Evolutionary conservation across 2,329 filamentous ascomycete genomes (phyloP).

Genomic region (Colletotrichum agaves): DNA sequence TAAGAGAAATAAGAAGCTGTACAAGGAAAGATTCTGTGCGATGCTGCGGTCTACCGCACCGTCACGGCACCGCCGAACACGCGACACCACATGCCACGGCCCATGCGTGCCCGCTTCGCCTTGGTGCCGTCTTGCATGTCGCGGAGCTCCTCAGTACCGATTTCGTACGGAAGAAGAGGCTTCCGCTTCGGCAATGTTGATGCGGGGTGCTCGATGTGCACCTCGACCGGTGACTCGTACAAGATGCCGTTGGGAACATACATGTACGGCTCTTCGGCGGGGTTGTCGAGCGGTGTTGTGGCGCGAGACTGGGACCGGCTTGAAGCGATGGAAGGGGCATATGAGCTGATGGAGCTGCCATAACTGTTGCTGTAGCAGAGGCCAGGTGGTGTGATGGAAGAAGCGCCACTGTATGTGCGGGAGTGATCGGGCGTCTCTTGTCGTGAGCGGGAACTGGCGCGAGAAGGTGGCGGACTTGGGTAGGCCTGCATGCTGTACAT

Average conservation of each 20-base stretch:
- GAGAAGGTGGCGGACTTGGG: conserved; percentile 59
- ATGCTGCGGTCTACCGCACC: conserved; percentile 46
- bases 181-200: conserved; percentile 46
- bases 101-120: conserved; percentile 59
- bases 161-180: conserved; percentile 63
- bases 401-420: conserved; percentile 51
- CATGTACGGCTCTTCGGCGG: conserved; percentile 57
- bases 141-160: conserved; percentile 62
- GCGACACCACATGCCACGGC: conserved; percentile 63
- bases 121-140: conserved; percentile 59
- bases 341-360: conserved; percentile 54
- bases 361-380: conserved; percentile 57
- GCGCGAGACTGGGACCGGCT: conserved; percentile 56
- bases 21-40: not conserved
- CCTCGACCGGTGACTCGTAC: conserved; percentile 62
- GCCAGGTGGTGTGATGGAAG: conserved; percentile 55
- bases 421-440: conserved; percentile 53
- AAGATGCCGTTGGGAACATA: conserved; percentile 53
- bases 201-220: conserved; percentile 53
- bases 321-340: conserved; percentile 58
- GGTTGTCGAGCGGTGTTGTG: conserved; percentile 62
- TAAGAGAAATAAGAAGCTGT: conserved; percentile 22
- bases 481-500: conserved; percentile 48
- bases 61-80: conserved; percentile 60
- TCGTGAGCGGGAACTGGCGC: conserved; percentile 54